Evolutionary conservation across 306 rosid species (phyloP).

Genomic region (Pueraria montana): DNA sequence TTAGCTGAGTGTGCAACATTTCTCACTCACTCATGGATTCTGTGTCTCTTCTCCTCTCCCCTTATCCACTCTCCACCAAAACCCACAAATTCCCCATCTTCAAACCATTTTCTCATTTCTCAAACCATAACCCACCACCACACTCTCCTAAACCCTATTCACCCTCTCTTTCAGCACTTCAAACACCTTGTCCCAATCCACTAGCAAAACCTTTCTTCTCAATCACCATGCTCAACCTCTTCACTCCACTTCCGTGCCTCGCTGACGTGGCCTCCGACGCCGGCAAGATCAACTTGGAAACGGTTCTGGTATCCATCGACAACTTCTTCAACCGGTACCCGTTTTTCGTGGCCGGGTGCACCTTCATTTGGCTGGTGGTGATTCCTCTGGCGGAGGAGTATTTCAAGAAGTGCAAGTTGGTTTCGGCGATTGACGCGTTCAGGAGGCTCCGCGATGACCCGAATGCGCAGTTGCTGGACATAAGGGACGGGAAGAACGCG

Average conservation of each 20-base stretch:
- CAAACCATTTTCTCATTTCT: conserved; percentile 53
- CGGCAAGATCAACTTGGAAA: conserved; percentile 76
- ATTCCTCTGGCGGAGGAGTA: conserved; percentile 71
- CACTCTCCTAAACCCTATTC: conserved; percentile 46
- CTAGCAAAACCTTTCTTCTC: conserved; percentile 45
- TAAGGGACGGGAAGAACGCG: conserved; percentile 74
- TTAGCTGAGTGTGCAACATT: not conserved
- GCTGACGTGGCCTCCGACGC: conserved; percentile 63
- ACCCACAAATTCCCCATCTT: conserved; percentile 47
- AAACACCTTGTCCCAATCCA: conserved; percentile 21
- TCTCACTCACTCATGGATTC: conserved; percentile 63
- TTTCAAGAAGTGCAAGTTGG: conserved; percentile 74
- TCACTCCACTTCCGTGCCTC: conserved; percentile 62
- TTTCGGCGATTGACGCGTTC: conserved; percentile 82
- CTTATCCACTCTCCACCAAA: conserved; percentile 63
- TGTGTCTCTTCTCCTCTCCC: conserved; percentile 63
- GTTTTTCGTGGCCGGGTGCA: conserved; percentile 82
- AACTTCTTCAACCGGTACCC: conserved; percentile 78
- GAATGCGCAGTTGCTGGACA: conserved; percentile 72
- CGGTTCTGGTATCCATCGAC: conserved; percentile 71
- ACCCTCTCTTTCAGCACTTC: conserved; percentile 32
- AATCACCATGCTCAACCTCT: conserved; percentile 51
- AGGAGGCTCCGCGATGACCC: conserved; percentile 77
- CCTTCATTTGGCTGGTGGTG: conserved; percentile 83
- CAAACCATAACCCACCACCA: conserved; percentile 34